A percentile compares a stretch with the other conserved stretches of the same genome.
Evolutionary conservation across 2,329 filamentous ascomycete genomes (phyloP).

Genomic region (Emergomyces orientalis): DNA sequence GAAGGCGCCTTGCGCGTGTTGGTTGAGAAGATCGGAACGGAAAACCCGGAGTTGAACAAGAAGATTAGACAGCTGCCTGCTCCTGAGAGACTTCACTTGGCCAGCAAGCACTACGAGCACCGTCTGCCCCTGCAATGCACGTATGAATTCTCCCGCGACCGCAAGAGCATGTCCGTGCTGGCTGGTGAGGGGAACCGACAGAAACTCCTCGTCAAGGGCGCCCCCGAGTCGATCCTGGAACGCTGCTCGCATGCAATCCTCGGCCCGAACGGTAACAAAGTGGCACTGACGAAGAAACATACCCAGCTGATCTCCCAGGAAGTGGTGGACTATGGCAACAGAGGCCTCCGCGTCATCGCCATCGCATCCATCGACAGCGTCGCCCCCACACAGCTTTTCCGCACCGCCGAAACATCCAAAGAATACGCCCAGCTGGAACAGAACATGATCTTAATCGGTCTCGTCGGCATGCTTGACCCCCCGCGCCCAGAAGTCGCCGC

Average conservation of each 20-base stretch:
- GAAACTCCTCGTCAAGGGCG: conserved; percentile 89
- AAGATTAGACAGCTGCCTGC: conserved; percentile 40
- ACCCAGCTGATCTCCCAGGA: conserved; percentile 63
- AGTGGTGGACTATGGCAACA: conserved; percentile 81
- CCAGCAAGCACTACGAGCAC: conserved; percentile 76
- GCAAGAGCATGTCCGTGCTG: conserved; percentile 98
- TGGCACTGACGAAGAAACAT: conserved; percentile 61
- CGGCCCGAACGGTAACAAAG: conserved; percentile 68
- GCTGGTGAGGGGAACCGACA: conserved; percentile 61
- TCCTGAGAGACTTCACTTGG: conserved; percentile 62
- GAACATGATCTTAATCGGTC: conserved; percentile 84
- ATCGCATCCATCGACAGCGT: conserved; percentile 76
- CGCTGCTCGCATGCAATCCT: conserved; percentile 76
- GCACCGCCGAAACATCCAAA: conserved; percentile 67
- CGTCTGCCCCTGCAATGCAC: conserved; percentile 67
- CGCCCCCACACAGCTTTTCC: conserved; percentile 57
- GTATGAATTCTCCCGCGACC: conserved; percentile 93
- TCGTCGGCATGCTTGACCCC: conserved; percentile 94
- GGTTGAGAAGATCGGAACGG: conserved; percentile 88
- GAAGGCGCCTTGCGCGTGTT: conserved; percentile 86
- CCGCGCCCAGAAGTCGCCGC: conserved; percentile 81
- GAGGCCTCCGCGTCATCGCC: conserved; percentile 87
- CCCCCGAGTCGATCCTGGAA: conserved; percentile 87
- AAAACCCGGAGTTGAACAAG: conserved; percentile 52
- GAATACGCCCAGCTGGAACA: conserved; percentile 86